phyloP scores from a whole-genome alignment of 169 alveolate genomes.

The Sarcocystis neurona region DNA sequence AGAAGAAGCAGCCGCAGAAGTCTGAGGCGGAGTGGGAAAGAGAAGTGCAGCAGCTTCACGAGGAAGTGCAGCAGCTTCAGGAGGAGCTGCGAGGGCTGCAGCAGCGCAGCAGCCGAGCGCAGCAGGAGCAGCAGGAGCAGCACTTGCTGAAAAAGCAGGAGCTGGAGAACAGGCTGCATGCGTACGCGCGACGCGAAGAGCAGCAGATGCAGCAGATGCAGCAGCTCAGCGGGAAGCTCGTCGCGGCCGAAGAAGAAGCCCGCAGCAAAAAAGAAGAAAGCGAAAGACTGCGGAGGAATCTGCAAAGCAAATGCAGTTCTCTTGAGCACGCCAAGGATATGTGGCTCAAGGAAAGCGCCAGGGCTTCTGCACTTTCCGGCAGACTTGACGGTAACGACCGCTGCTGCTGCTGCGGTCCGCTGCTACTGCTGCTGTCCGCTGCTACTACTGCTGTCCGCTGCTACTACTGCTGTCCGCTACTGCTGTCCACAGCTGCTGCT shows the following conservation, averaged over 20 bases:
- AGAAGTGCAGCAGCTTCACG: neutral
- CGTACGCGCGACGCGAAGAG: neutral
- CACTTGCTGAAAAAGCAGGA: neutral
- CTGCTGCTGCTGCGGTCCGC: slow-evolving; percentile 42
- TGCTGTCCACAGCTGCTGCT: neutral
- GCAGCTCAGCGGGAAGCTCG: slow-evolving; percentile 47
- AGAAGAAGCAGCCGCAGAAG: too few relatives aligned
- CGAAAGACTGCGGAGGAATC: slow-evolving; percentile 20
- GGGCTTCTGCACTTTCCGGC: slow-evolving; percentile 62
- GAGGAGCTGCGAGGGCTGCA: neutral
- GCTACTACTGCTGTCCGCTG: slow-evolving; percentile 10
- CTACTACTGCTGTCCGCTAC: neutral
- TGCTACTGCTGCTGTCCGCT: neutral
- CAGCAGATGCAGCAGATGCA: slow-evolving; percentile 45
- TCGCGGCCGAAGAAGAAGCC: slow-evolving; percentile 38
- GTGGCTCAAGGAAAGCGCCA: slow-evolving; percentile 61
- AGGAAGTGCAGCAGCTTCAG: neutral
- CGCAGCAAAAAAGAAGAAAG: slow-evolving; percentile 37
- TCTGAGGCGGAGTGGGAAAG: too few relatives aligned
- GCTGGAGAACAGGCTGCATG: neutral
- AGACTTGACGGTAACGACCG: slow-evolving; percentile 45
- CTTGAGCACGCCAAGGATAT: slow-evolving; percentile 58
- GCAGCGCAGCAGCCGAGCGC: neutral
- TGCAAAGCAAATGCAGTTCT: slow-evolving; percentile 27
- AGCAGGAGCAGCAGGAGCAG: neutral